A percentile compares a stretch with the other conserved stretches of the same genome.
These are phyloP conservation scores for Talaromyces sp. DNA, from an alignment of 2,329 filamentous ascomycete genomes.

Conservation along the genomic window DNA sequence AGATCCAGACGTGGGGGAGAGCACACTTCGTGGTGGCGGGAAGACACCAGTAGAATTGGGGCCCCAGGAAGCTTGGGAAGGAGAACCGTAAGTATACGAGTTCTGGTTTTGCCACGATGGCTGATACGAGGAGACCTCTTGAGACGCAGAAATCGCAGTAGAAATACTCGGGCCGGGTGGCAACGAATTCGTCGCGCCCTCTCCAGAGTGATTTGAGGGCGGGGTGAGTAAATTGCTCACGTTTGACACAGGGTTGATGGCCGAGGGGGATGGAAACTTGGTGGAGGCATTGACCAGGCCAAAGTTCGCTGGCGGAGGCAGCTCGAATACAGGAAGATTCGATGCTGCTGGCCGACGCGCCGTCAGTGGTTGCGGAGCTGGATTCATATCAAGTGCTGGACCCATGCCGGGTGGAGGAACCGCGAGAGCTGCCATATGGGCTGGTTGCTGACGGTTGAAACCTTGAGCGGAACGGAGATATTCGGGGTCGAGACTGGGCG, in stretches of 20 bases:
- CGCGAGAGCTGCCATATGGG: slow-evolving; percentile 61
- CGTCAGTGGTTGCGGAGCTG: slow-evolving; percentile 63
- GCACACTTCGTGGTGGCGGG: slow-evolving; percentile 50
- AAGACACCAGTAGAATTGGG: slow-evolving; percentile 40
- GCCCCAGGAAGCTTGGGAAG: slow-evolving; percentile 46
- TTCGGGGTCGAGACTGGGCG: slow-evolving; percentile 39
- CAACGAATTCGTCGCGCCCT: slow-evolving; percentile 40
- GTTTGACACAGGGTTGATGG: slow-evolving; percentile 49
- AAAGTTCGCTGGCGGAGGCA: slow-evolving; percentile 57
- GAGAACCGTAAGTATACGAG: slow-evolving; percentile 52
- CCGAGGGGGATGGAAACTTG: slow-evolving; percentile 48
- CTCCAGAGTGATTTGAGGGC: slow-evolving; percentile 55
- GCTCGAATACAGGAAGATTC: slow-evolving; percentile 65
- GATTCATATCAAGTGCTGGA: slow-evolving; percentile 57
- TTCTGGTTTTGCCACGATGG: slow-evolving; percentile 61
- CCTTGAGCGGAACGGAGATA: slow-evolving; percentile 35
- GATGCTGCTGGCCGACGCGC: slow-evolving; percentile 67
- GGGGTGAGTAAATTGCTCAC: slow-evolving; percentile 63
- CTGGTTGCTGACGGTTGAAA: slow-evolving; percentile 42
- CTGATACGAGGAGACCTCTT: slow-evolving; percentile 46
- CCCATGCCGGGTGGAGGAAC: slow-evolving; percentile 61
- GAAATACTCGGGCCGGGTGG: slow-evolving; percentile 52
- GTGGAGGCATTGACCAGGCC: slow-evolving; percentile 45
- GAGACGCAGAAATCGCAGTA: slow-evolving; percentile 34
- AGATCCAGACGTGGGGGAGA: slow-evolving; percentile 56